Base-by-base conservation (phyloP, 2,329 filamentous ascomycete species). In the Stachybotrys echinatus region DNA sequence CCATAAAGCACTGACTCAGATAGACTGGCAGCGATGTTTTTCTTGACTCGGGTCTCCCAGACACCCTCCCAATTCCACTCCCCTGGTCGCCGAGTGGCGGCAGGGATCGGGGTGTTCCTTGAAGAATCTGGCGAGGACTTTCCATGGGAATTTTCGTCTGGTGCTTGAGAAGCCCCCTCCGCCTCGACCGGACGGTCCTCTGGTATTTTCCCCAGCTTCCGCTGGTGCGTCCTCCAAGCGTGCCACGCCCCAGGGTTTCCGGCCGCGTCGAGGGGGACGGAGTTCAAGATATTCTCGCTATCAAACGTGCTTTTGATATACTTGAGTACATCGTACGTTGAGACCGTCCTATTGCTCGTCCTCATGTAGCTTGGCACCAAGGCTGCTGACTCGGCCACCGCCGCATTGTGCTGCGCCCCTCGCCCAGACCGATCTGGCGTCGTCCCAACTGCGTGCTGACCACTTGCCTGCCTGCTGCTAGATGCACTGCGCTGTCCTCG, bases 21-120 rank as follows among this genome's bases (percentile, higher is more conserved):
- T 46, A 90, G 71, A 61, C 90, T 95, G 10, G 80, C 77, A 47
- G 85, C 80, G 42, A 96, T 81, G 18, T 87, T 87, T 65, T 87
- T 88, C 67, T 83, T 85, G 1, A 96, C 92, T 49, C 92, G 80
- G 55, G 92, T 87, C 64, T 95, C 89, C 92, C 92, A 99, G 0
- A 97, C 92, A 0, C 92, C 92, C 61, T 96, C 90, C 92, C 92
- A 97, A 63, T 95, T 95, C 92, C 92, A 97, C 60, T 95, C 87
- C 6, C 87, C 88, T 0, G 90, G 90, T 23, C 50, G 50, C 34
- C 56, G 53, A 6, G 55, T 45, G 0, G 55, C 40, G 20, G 39
- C 48, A 12, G 50, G 18, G 10, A 51, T 42, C 12, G 53, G 44
- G 2, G 44, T 42, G 39, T 38, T 23, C 22, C 53, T 58, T 1